Percentiles rank a stretch among this genome's conserved stretches.
These are phyloP conservation scores for Quercus phellos DNA, from an alignment of 331 rosid genomes.

Conservation along the genomic window DNA sequence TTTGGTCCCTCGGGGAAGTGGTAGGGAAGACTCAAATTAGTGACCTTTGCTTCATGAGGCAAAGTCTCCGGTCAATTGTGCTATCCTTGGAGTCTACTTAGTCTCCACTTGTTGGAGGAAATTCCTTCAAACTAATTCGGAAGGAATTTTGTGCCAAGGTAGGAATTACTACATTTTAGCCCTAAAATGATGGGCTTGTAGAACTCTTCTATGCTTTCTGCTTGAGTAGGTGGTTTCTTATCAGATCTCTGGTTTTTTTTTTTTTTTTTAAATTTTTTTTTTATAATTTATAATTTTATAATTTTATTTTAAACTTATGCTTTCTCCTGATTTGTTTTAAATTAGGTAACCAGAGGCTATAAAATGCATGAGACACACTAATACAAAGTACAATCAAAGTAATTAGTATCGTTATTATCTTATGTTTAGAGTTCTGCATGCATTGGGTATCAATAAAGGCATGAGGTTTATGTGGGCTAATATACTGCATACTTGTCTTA, in stretches of 20 bases:
- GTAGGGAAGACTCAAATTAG: too few species aligned
- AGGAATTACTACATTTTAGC: neutral
- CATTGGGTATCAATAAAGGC: neutral
- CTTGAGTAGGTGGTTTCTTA: neutral
- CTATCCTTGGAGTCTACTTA: too few species aligned
- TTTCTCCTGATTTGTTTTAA: neutral
- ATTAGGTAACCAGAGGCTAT: neutral
- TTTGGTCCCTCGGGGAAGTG: too few species aligned
- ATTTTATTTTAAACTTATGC: neutral
- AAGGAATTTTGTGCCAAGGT: too few species aligned
- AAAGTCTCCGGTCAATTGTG: too few species aligned
- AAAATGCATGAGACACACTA: neutral
- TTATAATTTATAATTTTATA: too few species aligned
- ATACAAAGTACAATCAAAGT: neutral
- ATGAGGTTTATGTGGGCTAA: neutral
- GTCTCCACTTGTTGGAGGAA: too few species aligned
- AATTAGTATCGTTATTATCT: neutral
- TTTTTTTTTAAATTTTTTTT: neutral
- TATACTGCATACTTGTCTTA: neutral
- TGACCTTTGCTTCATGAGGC: too few species aligned
- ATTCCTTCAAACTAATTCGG: too few species aligned
- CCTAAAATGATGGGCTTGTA: neutral
- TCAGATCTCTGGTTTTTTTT: neutral
- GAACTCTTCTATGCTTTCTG: neutral
- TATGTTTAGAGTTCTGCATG: neutral